phyloP scores from a whole-genome alignment of 108 stramenopile genomes.

The Discostella pseudostelligera region DNA sequence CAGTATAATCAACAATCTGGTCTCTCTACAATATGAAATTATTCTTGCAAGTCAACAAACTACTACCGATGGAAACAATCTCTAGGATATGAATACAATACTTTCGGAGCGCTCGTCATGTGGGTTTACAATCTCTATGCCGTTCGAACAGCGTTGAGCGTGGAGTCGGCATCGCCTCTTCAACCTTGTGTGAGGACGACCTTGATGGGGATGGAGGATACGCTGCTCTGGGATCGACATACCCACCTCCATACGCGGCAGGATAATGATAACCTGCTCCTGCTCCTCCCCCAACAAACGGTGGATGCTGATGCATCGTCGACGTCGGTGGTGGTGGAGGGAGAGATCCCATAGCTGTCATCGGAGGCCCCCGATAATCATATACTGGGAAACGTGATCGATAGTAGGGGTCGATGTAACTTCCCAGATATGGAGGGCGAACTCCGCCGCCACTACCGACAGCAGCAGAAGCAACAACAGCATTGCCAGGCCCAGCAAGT shows the following conservation, averaged over 20 bases:
- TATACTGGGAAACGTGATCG: not conserved
- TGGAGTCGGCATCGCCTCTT: not conserved
- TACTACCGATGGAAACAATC: too few relatives aligned
- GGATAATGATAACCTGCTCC: conserved; percentile 6
- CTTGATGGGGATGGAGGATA: not conserved
- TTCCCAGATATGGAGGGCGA: conserved; percentile 1
- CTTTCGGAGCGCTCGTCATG: too few relatives aligned
- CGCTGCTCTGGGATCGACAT: not conserved
- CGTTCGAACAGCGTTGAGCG: too few relatives aligned
- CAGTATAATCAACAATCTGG: too few relatives aligned
- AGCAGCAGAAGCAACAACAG: not conserved
- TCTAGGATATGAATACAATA: too few relatives aligned
- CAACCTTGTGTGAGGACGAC: not conserved
- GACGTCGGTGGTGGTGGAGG: not conserved
- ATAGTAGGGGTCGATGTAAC: not conserved
- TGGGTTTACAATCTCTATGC: too few relatives aligned
- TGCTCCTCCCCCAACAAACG: not conserved
- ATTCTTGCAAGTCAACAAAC: too few relatives aligned
- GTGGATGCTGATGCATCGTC: conserved; percentile 3
- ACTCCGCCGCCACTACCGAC: not conserved
- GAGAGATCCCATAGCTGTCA: not conserved
- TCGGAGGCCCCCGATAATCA: not conserved
- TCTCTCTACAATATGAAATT: too few relatives aligned
- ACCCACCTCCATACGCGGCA: not conserved
- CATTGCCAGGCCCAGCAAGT: not conserved